Base-by-base conservation (phyloP, 306 rosid species). In the Senna siamea region DNA sequence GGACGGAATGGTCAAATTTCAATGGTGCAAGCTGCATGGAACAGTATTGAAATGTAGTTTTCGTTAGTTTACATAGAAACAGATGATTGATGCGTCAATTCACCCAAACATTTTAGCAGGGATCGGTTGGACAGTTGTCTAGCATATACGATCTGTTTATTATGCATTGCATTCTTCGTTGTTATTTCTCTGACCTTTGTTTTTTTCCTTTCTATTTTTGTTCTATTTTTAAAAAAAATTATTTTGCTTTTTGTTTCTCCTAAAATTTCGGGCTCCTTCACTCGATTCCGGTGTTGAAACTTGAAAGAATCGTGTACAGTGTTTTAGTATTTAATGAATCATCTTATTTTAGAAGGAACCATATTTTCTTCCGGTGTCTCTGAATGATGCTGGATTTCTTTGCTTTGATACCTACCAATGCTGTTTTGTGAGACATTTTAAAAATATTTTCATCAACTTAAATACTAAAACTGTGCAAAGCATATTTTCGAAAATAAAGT, bases 61-160 rank as follows among this genome's bases (percentile, higher is more conserved):
- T 37, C 50, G 8, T 17, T 3, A n/a, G 66, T 19, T n/a, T 7
- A n/a, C 7, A 4, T 7, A 32, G 66, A 34, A n/a, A 58, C 20
- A 60, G 9, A 61, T 35, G 4, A 62, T 38, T 38, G 68, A 13
- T 18, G 13, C 30, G 44, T 62, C 50, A 62, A 30, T 19, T 62
- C 68, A 62, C 48, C 50, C 37, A 18, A 38, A 62, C 32, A 18
- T 62, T 62, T 37, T 62, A 37, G 30, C 9, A 44, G n/a, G 68
- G 50, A 10, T 62, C 10, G 37, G 32, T 62, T 38, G 14, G 68
- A 62, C 68, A 62, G 50, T 62, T 62, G 68, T 37, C 48, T 5
- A 38, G 50, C 68, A 38, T 62, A 18, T 46, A 2, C 19, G 30
- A 38, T 38, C 50, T 10, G 32, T 35, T 61, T 61, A 35, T 35